Conservation (phyloP, 176 grass and related monocot species). For the Carex myosuroides region DNA sequence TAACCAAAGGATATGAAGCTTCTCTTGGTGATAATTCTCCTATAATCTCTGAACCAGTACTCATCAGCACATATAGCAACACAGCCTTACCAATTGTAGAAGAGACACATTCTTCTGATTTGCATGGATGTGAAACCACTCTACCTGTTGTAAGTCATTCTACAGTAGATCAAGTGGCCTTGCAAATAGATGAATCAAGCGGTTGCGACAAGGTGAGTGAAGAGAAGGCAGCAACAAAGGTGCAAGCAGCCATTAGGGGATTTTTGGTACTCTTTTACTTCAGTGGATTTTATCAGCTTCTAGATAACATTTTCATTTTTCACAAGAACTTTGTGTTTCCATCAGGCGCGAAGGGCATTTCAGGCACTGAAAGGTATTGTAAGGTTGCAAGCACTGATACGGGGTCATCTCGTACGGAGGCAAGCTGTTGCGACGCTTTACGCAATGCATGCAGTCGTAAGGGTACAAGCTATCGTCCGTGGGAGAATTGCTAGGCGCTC, state of each 20-base stretch:
- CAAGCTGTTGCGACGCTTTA: conserved; percentile 78
- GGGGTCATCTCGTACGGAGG: conserved; percentile 81
- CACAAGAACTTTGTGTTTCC: conserved; percentile 4
- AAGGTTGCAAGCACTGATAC: conserved; percentile 73
- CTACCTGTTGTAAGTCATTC: conserved; percentile 25
- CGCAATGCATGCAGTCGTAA: conserved; percentile 60
- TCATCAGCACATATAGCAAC: conserved; percentile 41
- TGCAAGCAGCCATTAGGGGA: conserved; percentile 73
- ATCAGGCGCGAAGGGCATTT: conserved; percentile 73
- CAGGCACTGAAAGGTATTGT: conserved; percentile 70
- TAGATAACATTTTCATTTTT: background rate
- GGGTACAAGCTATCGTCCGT: conserved; percentile 67
- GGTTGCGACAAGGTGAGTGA: conserved; percentile 35
- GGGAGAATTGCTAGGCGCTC: conserved; percentile 53
- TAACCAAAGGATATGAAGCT: conserved; percentile 24
- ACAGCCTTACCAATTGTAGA: conserved; percentile 21
- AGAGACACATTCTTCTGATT: conserved; percentile 39
- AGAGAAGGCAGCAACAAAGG: conserved; percentile 68
- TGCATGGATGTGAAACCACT: conserved; percentile 28
- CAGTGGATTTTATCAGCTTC: background rate
- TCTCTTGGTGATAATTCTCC: conserved; percentile 45
- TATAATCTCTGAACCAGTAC: conserved; percentile 77
- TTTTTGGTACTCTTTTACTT: conserved; percentile 56
- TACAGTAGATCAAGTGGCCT: conserved; percentile 28
- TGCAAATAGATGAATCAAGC: conserved; percentile 16